These are phyloP conservation scores for Withania somnifera DNA, from an alignment of 305 asterid species.

Conservation along the genomic window DNA sequence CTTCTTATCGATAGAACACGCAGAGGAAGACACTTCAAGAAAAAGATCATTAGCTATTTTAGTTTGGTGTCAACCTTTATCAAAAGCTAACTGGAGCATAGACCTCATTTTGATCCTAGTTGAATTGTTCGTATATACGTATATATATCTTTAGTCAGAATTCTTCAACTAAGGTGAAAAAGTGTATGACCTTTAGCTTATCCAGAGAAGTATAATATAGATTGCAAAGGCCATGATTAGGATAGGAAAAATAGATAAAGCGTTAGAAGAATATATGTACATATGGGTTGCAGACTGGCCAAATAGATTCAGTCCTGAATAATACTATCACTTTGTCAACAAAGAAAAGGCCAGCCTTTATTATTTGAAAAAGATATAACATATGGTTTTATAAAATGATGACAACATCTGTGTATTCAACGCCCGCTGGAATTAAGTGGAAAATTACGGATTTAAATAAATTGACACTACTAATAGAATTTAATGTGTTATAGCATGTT, in stretches of 20 bases:
- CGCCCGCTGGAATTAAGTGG: too few relatives aligned
- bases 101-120: conserved; percentile 29
- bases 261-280: not conserved
- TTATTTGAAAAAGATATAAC: not conserved
- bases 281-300: not conserved
- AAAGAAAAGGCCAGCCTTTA: not conserved
- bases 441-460: too few relatives aligned
- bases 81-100: conserved; percentile 46
- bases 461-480: not conserved
- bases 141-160: not conserved
- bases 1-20: too few relatives aligned
- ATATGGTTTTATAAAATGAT: not conserved
- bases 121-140: conserved; percentile 39
- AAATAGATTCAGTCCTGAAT: not conserved
- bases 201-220: not conserved
- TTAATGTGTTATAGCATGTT: not conserved
- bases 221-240: not conserved
- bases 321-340: conserved; percentile 1
- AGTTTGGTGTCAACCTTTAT: conserved; percentile 34
- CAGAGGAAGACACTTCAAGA: not conserved
- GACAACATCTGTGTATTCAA: not conserved
- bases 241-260: not conserved
- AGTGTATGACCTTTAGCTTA: not conserved
- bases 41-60: not conserved
- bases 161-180: not conserved